Percentiles rank a stretch among this genome's conserved stretches.
phyloP scores from a whole-genome alignment of 371 early-diverging fungal genomes.

The Gilbertella persicaria region DNA sequence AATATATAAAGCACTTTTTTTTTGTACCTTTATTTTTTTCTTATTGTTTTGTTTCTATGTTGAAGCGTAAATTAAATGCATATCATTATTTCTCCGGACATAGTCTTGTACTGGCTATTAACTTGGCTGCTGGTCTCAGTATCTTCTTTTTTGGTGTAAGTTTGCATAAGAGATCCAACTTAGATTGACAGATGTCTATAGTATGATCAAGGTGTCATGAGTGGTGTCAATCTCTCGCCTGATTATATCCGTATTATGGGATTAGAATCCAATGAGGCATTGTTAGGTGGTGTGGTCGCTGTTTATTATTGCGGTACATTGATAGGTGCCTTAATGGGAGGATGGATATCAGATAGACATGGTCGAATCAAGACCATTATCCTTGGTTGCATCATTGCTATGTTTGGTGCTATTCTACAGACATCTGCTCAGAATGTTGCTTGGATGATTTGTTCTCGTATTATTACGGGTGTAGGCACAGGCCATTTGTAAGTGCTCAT shows the following conservation, averaged over 20 bases:
- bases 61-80: constrained; percentile 2
- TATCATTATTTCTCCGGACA: constrained; percentile 18
- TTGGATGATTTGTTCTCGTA: constrained; percentile 49
- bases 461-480: constrained; percentile 47
- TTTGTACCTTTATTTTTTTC: not conserved
- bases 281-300: constrained; percentile 47
- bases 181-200: too few species aligned
- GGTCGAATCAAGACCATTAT: constrained; percentile 44
- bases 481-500: constrained; percentile 41
- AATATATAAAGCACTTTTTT: not conserved
- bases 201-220: constrained; percentile 56
- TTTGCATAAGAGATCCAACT: too few species aligned
- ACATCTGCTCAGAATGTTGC: constrained; percentile 40
- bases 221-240: constrained; percentile 43
- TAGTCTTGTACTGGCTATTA: constrained; percentile 34
- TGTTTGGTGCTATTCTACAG: constrained; percentile 45
- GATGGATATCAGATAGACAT: constrained; percentile 42
- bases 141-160: constrained; percentile 54
- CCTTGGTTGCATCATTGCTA: constrained; percentile 34
- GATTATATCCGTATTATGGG: constrained; percentile 46
- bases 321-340: constrained; percentile 46
- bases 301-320: constrained; percentile 42
- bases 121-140: constrained; percentile 44
- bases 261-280: constrained; percentile 32
- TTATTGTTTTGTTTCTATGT: not conserved